Percentiles rank a stretch among this genome's conserved stretches.
These are phyloP conservation scores for Oryza coarctata DNA, from an alignment of 176 grass and related monocot species.

Conservation along the genomic window DNA sequence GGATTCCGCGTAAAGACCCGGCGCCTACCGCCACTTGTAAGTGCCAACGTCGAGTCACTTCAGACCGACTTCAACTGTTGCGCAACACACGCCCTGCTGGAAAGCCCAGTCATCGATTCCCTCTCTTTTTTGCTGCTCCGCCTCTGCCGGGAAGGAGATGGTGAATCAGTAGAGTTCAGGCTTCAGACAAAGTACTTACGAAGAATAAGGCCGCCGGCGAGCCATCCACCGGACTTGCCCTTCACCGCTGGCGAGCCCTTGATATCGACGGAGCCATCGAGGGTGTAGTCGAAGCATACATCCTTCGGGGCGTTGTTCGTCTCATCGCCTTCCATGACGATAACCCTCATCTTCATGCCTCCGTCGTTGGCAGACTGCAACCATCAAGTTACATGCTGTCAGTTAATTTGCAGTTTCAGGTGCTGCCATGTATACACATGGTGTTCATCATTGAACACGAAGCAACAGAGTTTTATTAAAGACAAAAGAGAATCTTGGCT, in stretches of 20 bases:
- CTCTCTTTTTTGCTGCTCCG: not conserved
- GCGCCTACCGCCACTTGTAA: conserved; percentile 34
- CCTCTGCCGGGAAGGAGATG: not conserved
- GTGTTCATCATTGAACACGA: not conserved
- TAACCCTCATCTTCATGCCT: conserved; percentile 41
- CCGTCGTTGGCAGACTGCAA: conserved; percentile 47
- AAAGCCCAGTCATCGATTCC: not conserved
- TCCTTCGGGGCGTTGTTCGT: conserved; percentile 26
- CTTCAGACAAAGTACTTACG: conserved; percentile 34
- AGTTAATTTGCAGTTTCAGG: not conserved
- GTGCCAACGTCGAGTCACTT: not conserved
- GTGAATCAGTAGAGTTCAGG: conserved; percentile 4
- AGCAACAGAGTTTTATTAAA: not conserved
- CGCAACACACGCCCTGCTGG: not conserved
- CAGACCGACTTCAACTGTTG: not conserved
- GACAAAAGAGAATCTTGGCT: not conserved
- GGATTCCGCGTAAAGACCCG: conserved; percentile 6
- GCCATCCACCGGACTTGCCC: conserved; percentile 69
- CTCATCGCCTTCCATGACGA: conserved; percentile 36
- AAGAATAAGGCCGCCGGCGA: conserved; percentile 68
- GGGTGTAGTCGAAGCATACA: conserved; percentile 54
- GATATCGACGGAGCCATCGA: conserved; percentile 73
- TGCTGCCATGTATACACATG: not conserved
- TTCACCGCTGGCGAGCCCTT: conserved; percentile 66
- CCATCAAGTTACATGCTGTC: not conserved